Base-by-base conservation (phyloP, 1,284 basidiomycete species). In the Boletus hoseneyae region DNA sequence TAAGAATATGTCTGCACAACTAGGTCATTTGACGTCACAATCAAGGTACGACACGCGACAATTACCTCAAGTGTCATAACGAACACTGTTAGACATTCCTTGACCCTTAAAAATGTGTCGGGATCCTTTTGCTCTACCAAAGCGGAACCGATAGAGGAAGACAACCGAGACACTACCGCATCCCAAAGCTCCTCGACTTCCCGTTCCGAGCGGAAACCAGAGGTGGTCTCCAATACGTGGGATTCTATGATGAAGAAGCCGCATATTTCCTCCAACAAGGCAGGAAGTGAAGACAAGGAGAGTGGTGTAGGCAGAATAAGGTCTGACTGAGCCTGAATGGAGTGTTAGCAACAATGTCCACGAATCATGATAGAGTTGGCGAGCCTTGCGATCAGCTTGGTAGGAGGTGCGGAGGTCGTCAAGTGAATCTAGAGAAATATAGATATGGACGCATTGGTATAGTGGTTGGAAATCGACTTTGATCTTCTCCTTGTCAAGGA, bases 111-210 rank as follows among this genome's bases (percentile, higher is more conserved):
- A 65, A 93, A 96, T 9, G 83, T 77, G 47, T 94, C 91, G 0
- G 91, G 85, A 57, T 96, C 89, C 42, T 78, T 83, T 64, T 94
- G 91, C 15, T 77, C 82, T 51, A 78, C 79, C 51, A 99, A 72
- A 1, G 90, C 83, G 15, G 76, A 73, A 34, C 88, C 83, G 33
- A 99, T 85, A 3, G 87, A 85, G 30, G 80, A 79, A 4, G 88
- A 84, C 10, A 99, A 77, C 13, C 90, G 81, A 16, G 78, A 72
- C 52, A 95, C 85, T 59, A 99, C 82, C 21, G 84, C 86, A 56
- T 97, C 92, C 96, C 97, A 99, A 6, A 99, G 79, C 57, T 97
- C 93, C 58, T 99, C 95, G 1, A 99, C 88, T 57, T 99, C 94
- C 32, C 84, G 78, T 60, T 90, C 84, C 13, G 90, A 90, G 12